Evolutionary conservation across 2,329 filamentous ascomycete genomes (phyloP), one percentile per base, ranked within the genome.

Genomic region (Microcyclosporella mali): DNA sequence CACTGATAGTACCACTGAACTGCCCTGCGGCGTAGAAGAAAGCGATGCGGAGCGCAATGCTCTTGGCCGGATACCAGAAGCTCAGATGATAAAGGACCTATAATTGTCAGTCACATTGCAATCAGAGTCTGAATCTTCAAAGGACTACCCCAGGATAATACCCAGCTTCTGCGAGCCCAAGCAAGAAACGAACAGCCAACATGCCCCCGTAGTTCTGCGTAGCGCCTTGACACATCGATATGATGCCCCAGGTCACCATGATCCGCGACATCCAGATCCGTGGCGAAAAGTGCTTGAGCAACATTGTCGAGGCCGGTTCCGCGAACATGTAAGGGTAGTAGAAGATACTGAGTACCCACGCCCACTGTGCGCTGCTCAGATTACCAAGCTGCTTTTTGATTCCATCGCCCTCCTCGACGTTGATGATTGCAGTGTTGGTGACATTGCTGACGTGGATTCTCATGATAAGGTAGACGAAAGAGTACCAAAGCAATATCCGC

Each of bases 1-100:
- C 73, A 37, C 59, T 61, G 10, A 65, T 58, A 0, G 61, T 61
- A 0, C 63, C 60, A 0, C 61, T 61, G 21, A 65, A 61, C 50
- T 59, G 57, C 2, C 60, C 59, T 19, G 55, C 60, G 1, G 60
- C 61, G 31, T 61, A 63, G 32, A 64, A 60, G 46, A 65, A 59
- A 1, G 59, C 60, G 15, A 66, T 64, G 4, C 63, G 49, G 1
- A 65, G 51, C 2, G 62, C 49, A 6, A 63, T 55, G 32, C 52
- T 56, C 1, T 62, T 51, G 3, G 61, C 56, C 0, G 61, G 59
- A 43, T 62, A 65, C 62, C 62, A 64, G 43, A 56, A 55, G 3
- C 36, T 38, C 9, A 56, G 29, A 29, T 58, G 55, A 28, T 50
- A 65, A 45, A 51, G 30, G 1, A 54, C 49, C 21, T 25, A 9